These are phyloP conservation scores for Penicillium cinerascens DNA, from an alignment of 495 filamentous ascomycete genomes.

Conservation along the genomic window DNA sequence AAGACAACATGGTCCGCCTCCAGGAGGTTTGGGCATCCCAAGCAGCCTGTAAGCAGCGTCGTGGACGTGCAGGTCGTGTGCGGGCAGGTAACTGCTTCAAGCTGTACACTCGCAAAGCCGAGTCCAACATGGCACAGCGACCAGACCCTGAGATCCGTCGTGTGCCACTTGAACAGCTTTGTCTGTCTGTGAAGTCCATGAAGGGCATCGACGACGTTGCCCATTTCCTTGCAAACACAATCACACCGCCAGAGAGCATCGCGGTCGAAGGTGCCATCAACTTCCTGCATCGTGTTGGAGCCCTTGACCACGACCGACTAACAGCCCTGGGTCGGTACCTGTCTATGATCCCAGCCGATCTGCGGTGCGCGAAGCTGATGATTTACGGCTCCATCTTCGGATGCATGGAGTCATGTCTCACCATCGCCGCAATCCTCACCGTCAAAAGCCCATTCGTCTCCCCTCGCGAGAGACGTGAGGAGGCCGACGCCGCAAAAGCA, in stretches of 20 bases:
- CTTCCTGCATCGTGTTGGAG: constrained; percentile 80
- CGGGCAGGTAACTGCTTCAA: constrained; percentile 91
- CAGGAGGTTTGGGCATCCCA: constrained; percentile 93
- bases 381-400: constrained; percentile 93
- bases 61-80: constrained; percentile 90
- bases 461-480: constrained; percentile 75
- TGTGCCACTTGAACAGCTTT: constrained; percentile 91
- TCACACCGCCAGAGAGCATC: constrained; percentile 79
- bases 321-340: constrained; percentile 89
- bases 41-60: constrained; percentile 94
- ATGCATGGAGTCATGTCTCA: constrained; percentile 81
- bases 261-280: constrained; percentile 81
- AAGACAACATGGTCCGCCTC: constrained; percentile 90
- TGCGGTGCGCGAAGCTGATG: constrained; percentile 91
- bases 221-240: constrained; percentile 75
- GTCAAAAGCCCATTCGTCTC: constrained; percentile 80
- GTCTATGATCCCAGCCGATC: constrained; percentile 89
- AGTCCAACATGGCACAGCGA: constrained; percentile 80
- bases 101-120: constrained; percentile 81
- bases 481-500: constrained; percentile 71
- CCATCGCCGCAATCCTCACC: constrained; percentile 87
- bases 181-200: constrained; percentile 92
- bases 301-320: constrained; percentile 75
- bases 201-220: constrained; percentile 73
- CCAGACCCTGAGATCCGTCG: constrained; percentile 91